These are phyloP conservation scores for Exserohilum rostratum DNA, from an alignment of 2,329 filamentous ascomycete species.

Conservation along the genomic window DNA sequence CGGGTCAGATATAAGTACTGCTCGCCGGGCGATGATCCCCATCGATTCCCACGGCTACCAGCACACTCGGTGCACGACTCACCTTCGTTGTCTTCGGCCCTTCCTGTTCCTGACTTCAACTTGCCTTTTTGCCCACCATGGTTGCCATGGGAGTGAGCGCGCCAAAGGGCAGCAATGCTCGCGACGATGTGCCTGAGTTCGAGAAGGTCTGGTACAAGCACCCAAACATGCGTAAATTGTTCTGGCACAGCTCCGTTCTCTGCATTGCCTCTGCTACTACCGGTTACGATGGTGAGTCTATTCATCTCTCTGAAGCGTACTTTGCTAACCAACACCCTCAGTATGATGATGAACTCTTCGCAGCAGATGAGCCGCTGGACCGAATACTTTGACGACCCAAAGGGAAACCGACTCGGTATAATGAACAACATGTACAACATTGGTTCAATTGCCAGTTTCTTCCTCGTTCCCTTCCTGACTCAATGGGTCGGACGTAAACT, in stretches of 20 bases:
- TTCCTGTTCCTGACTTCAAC: background rate
- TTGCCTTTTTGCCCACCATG: conserved; percentile 11
- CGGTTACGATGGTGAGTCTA: conserved; percentile 59
- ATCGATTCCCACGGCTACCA: conserved; percentile 20
- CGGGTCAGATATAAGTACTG: conserved; percentile 27
- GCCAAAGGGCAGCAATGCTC: conserved; percentile 29
- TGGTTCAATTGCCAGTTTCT: conserved; percentile 48
- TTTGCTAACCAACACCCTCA: conserved; percentile 27
- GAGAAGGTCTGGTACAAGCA: conserved; percentile 61
- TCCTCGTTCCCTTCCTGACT: conserved; percentile 45
- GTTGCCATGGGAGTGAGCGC: conserved; percentile 22
- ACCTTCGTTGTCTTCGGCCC: background rate
- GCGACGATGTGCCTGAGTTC: conserved; percentile 58
- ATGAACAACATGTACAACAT: conserved; percentile 55
- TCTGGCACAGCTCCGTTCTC: conserved; percentile 58
- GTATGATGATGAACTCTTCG: conserved; percentile 53
- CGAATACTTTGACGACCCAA: conserved; percentile 46
- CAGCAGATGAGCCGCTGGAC: conserved; percentile 50
- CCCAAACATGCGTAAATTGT: conserved; percentile 61
- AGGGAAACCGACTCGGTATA: conserved; percentile 51
- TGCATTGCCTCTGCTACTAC: conserved; percentile 63
- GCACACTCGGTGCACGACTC: conserved; percentile 18
- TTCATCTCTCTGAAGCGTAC: background rate
- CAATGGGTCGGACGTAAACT: conserved; percentile 53
- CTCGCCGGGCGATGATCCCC: conserved; percentile 11